A percentile compares a stretch with the other conserved stretches of the same genome.
phyloP scores from a whole-genome alignment of 176 grass and related monocot species.

The Aegilops sharonensis region DNA sequence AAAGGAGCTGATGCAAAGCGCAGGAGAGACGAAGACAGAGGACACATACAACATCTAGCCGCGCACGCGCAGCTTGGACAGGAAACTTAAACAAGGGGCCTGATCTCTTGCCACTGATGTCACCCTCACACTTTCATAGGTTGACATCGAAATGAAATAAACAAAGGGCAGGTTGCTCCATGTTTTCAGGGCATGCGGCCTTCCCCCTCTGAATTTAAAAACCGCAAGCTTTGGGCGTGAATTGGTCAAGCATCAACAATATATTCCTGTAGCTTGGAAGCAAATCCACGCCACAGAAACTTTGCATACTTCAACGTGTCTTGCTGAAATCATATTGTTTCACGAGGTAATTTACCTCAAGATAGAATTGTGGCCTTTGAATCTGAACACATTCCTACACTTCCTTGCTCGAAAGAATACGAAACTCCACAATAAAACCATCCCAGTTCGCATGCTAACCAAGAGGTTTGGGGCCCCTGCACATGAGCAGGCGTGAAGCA shows the following conservation, averaged over 20 bases:
- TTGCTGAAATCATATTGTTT: background rate
- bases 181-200: conserved; percentile 79
- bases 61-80: conserved; percentile 33
- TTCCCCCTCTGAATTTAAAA: conserved; percentile 44
- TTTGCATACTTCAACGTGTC: background rate
- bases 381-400: background rate
- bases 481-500: background rate
- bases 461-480: background rate
- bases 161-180: conserved; percentile 55
- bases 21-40: background rate
- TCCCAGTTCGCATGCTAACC: conserved; percentile 7
- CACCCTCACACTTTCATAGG: conserved; percentile 60
- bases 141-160: conserved; percentile 55
- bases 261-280: conserved; percentile 14
- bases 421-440: conserved; percentile 8
- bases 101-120: conserved; percentile 56
- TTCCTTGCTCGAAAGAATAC: conserved; percentile 14
- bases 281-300: conserved; percentile 5
- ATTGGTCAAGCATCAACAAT: conserved; percentile 14
- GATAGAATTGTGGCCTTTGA: background rate
- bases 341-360: background rate
- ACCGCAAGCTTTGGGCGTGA: conserved; percentile 27
- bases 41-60: conserved; percentile 11
- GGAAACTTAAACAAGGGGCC: conserved; percentile 44
- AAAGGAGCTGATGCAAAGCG: background rate